A percentile compares a stretch with the other conserved stretches of the same genome.
These are phyloP conservation scores for Apiospora marii DNA, from an alignment of 2,329 filamentous ascomycete species.

Conservation along the genomic window DNA sequence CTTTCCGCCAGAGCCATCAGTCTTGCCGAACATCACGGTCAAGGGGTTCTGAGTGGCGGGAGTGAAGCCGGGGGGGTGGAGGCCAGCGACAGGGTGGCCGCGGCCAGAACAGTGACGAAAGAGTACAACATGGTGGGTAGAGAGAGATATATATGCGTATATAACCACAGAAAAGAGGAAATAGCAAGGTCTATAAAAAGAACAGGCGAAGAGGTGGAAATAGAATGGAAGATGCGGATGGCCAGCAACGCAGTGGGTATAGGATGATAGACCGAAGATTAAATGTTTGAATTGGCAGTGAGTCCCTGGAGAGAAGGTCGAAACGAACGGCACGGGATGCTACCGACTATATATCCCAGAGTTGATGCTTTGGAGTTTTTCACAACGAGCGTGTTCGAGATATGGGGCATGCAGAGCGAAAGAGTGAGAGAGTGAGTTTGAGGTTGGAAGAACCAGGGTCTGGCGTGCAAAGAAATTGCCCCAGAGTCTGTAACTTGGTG, in stretches of 20 bases:
- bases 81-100: conserved; percentile 46
- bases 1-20: conserved; percentile 47
- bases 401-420: conserved; percentile 11
- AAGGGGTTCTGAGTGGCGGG: conserved; percentile 48
- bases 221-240: conserved; percentile 2
- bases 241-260: conserved; percentile 17
- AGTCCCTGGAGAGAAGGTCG: background rate
- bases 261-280: conserved; percentile 1
- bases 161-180: background rate
- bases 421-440: conserved; percentile 9
- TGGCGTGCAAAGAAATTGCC: background rate
- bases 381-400: background rate
- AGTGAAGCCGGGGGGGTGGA: conserved; percentile 51
- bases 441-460: background rate
- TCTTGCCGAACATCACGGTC: conserved; percentile 48
- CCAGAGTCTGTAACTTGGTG: conserved; percentile 12
- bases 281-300: conserved; percentile 7
- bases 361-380: background rate
- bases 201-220: background rate
- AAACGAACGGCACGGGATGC: background rate
- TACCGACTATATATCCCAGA: conserved; percentile 16
- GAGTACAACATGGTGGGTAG: conserved; percentile 43
- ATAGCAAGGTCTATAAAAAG: background rate
- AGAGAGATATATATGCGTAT: background rate
- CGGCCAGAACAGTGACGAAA: conserved; percentile 42